Evolutionary conservation across 208 protist genomes (phyloP).

Genomic region (Leishmania arabica): DNA sequence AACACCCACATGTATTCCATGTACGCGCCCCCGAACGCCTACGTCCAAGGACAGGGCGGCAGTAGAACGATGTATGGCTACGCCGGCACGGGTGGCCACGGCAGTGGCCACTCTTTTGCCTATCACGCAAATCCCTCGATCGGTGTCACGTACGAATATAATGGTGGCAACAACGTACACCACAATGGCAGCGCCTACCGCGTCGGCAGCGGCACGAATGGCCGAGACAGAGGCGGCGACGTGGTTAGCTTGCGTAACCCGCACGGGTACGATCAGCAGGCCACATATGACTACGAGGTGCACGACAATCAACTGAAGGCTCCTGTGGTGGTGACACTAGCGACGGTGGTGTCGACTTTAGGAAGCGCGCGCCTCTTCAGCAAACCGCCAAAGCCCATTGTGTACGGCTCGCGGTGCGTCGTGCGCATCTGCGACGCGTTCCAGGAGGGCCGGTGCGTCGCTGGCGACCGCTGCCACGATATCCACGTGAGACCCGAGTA

Average conservation of each 20-base stretch:
- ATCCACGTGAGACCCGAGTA: constrained; percentile 69
- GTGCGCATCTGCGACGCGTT: constrained; percentile 70
- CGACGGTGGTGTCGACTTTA: constrained; percentile 46
- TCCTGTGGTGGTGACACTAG: constrained; percentile 48
- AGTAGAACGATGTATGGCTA: constrained; percentile 11
- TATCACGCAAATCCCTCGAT: constrained; percentile 16
- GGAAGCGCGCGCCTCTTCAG: constrained; percentile 70
- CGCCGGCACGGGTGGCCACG: constrained; percentile 1
- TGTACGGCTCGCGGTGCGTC: constrained; percentile 40
- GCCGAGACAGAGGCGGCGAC: neutral
- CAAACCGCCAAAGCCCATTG: constrained; percentile 32
- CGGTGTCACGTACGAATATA: constrained; percentile 21
- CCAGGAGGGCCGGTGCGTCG: constrained; percentile 51
- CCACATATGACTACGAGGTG: constrained; percentile 50
- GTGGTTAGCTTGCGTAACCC: neutral
- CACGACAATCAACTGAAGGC: constrained; percentile 78
- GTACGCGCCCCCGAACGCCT: constrained; percentile 3
- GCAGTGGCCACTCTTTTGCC: constrained; percentile 12
- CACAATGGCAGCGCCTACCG: neutral
- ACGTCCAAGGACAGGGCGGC: neutral
- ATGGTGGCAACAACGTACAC: neutral
- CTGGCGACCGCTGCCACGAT: constrained; percentile 51
- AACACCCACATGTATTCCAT: neutral
- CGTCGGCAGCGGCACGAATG: constrained; percentile 6
- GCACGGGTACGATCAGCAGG: constrained; percentile 15